Evolutionary conservation across 208 protist genomes (phyloP), one percentile per base, ranked within the genome.

Genomic region (Trypanosoma congolense): DNA sequence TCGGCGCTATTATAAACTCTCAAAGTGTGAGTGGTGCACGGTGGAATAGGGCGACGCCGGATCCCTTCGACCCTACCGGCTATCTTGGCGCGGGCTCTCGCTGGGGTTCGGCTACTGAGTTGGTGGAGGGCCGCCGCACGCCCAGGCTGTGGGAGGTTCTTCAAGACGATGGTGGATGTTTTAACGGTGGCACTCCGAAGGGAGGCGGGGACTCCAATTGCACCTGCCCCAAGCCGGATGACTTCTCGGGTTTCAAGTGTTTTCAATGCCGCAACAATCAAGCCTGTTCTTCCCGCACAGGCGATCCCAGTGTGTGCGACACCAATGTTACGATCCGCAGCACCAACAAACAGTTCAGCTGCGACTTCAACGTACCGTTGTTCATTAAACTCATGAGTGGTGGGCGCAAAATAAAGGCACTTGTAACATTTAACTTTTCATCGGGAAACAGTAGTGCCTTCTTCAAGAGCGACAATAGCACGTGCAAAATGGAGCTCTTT

Each of bases 331-430:
- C 45, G 46, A 65, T 79, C 29, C 70, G 70, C 24, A 79, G 87
- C 28, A 68, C 73, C 45, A 85, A 73, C 40, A 94, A 90, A 55
- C 67, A 91, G 48, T 86, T 94, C 57, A 68, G 90, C 61, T 94
- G 87, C 61, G 40, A 26, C 1, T 58, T 94, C 8, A 28, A 72
- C 14, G 70, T 74, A 10, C 62, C 61, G 9, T 83, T 76, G 41
- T 85, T 90, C 36, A n/a, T 87, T 5, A 24, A 67, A 8, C 53
- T 85, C 12, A 78, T 90, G 77, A 73, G 81, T 22, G 75, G 74
- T 21, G 70, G 69, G 9, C 83, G 83, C 16, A 74, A 84, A 26
- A 78, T 94, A 52, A 56, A 65, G 10, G 83, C 75, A 0, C 43
- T 75, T 26, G 70, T 90, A 16, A 26, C 78, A 14, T 38, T 94